Evolutionary conservation across 2,329 filamentous ascomycete species (phyloP).

Genomic region (Pseudogymnoascus sp.): DNA sequence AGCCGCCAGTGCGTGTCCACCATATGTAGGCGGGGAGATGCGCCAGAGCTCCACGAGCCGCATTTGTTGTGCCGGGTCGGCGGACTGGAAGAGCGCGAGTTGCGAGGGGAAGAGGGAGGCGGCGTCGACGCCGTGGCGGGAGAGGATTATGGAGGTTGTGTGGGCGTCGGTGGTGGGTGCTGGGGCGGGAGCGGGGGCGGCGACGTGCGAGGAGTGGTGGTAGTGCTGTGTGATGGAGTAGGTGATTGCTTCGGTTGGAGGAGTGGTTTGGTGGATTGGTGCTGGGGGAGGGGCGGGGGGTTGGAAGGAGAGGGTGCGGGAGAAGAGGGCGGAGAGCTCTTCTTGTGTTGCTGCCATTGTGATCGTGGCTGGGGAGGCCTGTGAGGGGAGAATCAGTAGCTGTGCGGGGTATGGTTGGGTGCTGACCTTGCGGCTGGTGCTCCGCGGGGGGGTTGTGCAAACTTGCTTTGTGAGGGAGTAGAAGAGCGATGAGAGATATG

Average conservation of each 20-base stretch:
- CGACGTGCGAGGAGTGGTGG: slow-evolving; percentile 66
- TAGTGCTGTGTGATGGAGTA: slow-evolving; percentile 80
- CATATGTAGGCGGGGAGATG: slow-evolving; percentile 61
- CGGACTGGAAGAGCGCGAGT: slow-evolving; percentile 68
- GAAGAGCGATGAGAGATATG: slow-evolving; percentile 4
- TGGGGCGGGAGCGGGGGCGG: slow-evolving; percentile 34
- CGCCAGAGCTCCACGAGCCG: slow-evolving; percentile 79
- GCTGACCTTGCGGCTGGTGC: slow-evolving; percentile 21
- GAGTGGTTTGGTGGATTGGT: slow-evolving; percentile 25
- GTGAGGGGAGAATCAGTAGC: background rate
- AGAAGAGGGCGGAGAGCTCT: slow-evolving; percentile 73
- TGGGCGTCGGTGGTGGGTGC: slow-evolving; percentile 38
- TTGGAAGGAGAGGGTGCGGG: slow-evolving; percentile 61
- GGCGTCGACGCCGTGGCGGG: slow-evolving; percentile 62
- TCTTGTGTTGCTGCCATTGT: slow-evolving; percentile 59
- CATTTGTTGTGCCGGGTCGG: slow-evolving; percentile 61
- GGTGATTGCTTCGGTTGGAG: slow-evolving; percentile 41
- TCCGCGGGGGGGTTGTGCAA: background rate
- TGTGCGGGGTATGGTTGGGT: background rate
- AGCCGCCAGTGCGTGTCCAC: slow-evolving; percentile 45
- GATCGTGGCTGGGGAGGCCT: background rate
- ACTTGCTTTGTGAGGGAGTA: slow-evolving; percentile 17
- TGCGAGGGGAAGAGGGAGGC: slow-evolving; percentile 63
- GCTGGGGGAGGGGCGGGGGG: slow-evolving; percentile 24
- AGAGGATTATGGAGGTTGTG: slow-evolving; percentile 49